Base-by-base conservation (phyloP, 164 flowering plant genomes). In the Taxillus chinensis region DNA sequence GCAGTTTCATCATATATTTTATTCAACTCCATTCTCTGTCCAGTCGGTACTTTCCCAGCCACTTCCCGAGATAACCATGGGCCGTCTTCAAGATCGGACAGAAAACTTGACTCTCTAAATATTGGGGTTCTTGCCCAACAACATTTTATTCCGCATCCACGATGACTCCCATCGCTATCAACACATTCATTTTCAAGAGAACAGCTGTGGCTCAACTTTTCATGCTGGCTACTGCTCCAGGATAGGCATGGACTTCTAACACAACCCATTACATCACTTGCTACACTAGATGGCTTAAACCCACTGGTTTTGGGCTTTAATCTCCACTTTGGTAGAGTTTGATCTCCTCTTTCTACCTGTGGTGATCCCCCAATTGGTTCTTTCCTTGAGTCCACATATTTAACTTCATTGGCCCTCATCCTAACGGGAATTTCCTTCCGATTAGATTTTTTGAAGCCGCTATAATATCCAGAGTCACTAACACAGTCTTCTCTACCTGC, bases 81-180 rank as follows among this genome's bases (percentile, higher is more conserved):
- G 62, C 55, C 60, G 12, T 73, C 86, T 68, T 87, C 95, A 7
- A 55, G 69, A 68, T 87, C 86, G 27, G 80, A 71, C 62, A 65
- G 75, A 63, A 68, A 58, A 65, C 63, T 69, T 27, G 82, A 67
- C 12, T 76, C 81, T 52, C 82, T 73, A 57, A 68, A 78, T 61
- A 79, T 83, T 8, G 90, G 85, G 11, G 92, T 81, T 66, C 84
- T 78, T 57, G 89, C 80, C 96, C 96, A 92, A 70, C 95, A 89
- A 64, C 80, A 79, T 52, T 83, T 77, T 60, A 87, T 67, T 51
- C 87, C 88, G 67, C 89, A 83, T 59, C 91, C 89, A 62, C 48
- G 72, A 45, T 75, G 66, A 71, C 68, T 66, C 38, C 64, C 41
- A 48, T 73, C 82, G 55, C 64, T 41, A 65, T 80, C 80, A 56